Conservation (phyloP, 176 grass and related monocot species). For the Triticum aestivum region IWGSC_CS_RefSeq_v2.1 NC_057796.1:262355905-262356404, state of each 20-base stretch:
- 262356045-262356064: not conserved
- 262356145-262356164: not conserved
- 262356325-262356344: not conserved
- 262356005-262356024: not conserved
- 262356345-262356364: not conserved
- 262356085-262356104: not conserved
- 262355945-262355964: no score
- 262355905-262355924: not conserved
- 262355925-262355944: not conserved
- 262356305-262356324: conserved; percentile 21
- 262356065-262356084: not conserved
- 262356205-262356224: not conserved
- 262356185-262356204: not conserved
- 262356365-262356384: not conserved
- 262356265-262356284: not conserved
- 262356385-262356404: not conserved
- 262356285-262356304: not conserved
- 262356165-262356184: not conserved
- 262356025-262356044: not conserved
- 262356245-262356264: not conserved
- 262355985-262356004: not conserved
- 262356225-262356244: not conserved
- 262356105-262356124: conserved; percentile 18
- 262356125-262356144: not conserved
- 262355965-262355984: not conserved